Conservation (phyloP, 169 alveolate species). For the Babesia bovis region DNA sequence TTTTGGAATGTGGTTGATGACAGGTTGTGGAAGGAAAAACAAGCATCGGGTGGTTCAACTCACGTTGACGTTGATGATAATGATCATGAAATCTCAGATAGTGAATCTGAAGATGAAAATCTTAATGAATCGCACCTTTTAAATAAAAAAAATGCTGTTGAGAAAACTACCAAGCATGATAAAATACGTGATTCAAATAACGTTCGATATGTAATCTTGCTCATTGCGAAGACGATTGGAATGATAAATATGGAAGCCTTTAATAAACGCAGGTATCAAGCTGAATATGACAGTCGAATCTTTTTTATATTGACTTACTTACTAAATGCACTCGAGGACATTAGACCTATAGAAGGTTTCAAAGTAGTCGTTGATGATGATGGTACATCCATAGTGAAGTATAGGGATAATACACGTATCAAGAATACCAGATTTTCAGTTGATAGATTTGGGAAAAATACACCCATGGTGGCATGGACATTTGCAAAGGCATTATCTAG, state of each 20-base stretch:
- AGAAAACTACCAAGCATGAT: not conserved
- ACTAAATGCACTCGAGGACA: constrained; percentile 13
- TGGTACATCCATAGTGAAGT: too few relatives aligned
- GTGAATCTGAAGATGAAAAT: too few relatives aligned
- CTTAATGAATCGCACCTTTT: too few relatives aligned
- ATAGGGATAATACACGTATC: too few relatives aligned
- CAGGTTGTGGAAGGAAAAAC: not conserved
- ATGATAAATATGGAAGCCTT: too few relatives aligned
- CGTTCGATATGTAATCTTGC: not conserved
- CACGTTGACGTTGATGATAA: not conserved
- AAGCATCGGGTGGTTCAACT: not conserved
- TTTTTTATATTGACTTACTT: constrained; percentile 3
- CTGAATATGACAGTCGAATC: not conserved
- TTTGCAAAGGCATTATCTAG: too few relatives aligned
- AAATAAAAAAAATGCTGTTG: too few relatives aligned
- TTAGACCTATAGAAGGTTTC: too few relatives aligned
- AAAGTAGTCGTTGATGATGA: too few relatives aligned
- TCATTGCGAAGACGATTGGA: constrained; percentile 10
- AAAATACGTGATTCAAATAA: not conserved
- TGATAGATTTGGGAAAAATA: too few relatives aligned
- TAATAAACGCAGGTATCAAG: not conserved
- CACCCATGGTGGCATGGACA: too few relatives aligned
- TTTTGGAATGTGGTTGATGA: not conserved
- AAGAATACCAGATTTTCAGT: too few relatives aligned
- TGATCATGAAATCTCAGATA: not conserved